phyloP scores from a whole-genome alignment of 768 basidiomycete genomes.

The Hygrophoropsis aurantiaca region DNA sequence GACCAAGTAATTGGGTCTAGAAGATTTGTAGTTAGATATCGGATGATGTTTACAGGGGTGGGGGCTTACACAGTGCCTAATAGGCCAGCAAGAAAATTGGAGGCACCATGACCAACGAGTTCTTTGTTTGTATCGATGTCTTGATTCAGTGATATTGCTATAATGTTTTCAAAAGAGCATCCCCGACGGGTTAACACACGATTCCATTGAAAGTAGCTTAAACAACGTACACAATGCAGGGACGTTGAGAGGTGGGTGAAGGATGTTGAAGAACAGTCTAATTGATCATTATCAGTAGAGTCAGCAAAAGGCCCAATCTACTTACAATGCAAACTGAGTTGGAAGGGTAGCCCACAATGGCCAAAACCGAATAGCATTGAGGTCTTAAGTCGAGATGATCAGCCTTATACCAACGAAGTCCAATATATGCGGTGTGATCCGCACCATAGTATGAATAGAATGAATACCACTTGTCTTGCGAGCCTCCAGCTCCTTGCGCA shows the following conservation, averaged over 20 bases:
- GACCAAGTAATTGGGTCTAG: constrained; percentile 80
- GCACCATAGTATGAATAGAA: constrained; percentile 82
- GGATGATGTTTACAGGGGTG: neutral
- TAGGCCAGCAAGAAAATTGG: constrained; percentile 80
- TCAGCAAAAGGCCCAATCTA: constrained; percentile 32
- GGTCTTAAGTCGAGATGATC: constrained; percentile 44
- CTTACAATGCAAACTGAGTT: constrained; percentile 89
- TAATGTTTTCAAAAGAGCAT: no score
- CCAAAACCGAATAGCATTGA: constrained; percentile 53
- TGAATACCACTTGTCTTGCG: constrained; percentile 65
- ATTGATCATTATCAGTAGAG: neutral
- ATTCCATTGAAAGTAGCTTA: no score
- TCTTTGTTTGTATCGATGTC: constrained; percentile 93
- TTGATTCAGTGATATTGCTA: constrained; percentile 84
- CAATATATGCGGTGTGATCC: constrained; percentile 14
- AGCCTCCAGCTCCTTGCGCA: constrained; percentile 31
- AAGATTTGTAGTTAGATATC: constrained; percentile 6
- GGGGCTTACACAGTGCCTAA: constrained; percentile 74
- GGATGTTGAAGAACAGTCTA: constrained; percentile 80
- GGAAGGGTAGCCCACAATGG: constrained; percentile 84
- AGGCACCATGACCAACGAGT: constrained; percentile 89
- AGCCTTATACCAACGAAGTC: neutral
- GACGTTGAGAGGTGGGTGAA: constrained; percentile 86
- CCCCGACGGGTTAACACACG: no score
- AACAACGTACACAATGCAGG: constrained; percentile 71